A percentile compares a stretch with the other conserved stretches of the same genome.
phyloP scores from a whole-genome alignment of 208 protist species.

The Crithidia sp. region DNA sequence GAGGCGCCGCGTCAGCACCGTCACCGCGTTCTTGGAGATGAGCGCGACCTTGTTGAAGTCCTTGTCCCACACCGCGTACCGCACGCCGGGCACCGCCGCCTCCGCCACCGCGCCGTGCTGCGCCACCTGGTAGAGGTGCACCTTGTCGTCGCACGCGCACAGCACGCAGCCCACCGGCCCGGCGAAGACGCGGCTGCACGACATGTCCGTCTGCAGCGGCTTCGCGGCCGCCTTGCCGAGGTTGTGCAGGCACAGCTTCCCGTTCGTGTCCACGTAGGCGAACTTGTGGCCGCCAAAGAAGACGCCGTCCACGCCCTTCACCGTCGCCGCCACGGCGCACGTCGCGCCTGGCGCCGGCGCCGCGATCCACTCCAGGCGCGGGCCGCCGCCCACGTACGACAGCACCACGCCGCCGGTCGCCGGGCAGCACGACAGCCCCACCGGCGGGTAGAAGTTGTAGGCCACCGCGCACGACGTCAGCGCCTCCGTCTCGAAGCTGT shows the following conservation, averaged over 20 bases:
- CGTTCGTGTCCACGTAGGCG: constrained; percentile 89
- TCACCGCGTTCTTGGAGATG: constrained; percentile 89
- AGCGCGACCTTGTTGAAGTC: constrained; percentile 93
- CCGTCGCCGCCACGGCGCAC: constrained; percentile 23
- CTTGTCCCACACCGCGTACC: constrained; percentile 96
- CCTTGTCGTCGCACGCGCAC: constrained; percentile 78
- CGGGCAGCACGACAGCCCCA: constrained; percentile 70
- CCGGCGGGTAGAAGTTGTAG: constrained; percentile 54
- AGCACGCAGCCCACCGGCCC: constrained; percentile 81
- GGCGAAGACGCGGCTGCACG: constrained; percentile 79
- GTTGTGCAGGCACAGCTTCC: constrained; percentile 89
- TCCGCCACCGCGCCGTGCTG: constrained; percentile 85
- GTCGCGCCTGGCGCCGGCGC: constrained; percentile 16
- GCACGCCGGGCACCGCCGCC: constrained; percentile 63
- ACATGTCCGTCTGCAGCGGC: constrained; percentile 50
- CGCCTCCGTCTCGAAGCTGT: constrained; percentile 54
- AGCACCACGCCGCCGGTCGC: constrained; percentile 42
- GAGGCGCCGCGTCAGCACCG: constrained; percentile 91
- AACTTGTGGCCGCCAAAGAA: constrained; percentile 97
- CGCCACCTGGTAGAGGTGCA: constrained; percentile 96
- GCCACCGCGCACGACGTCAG: constrained; percentile 18
- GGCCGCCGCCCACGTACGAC: constrained; percentile 53
- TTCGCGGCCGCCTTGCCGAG: constrained; percentile 85
- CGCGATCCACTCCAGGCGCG: constrained; percentile 38
- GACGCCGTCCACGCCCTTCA: constrained; percentile 79